Percentiles rank a stretch among this genome's conserved stretches.
Evolutionary conservation across 73 alveolate genomes (phyloP).

Genomic region (Symbiodinium natans): DNA sequence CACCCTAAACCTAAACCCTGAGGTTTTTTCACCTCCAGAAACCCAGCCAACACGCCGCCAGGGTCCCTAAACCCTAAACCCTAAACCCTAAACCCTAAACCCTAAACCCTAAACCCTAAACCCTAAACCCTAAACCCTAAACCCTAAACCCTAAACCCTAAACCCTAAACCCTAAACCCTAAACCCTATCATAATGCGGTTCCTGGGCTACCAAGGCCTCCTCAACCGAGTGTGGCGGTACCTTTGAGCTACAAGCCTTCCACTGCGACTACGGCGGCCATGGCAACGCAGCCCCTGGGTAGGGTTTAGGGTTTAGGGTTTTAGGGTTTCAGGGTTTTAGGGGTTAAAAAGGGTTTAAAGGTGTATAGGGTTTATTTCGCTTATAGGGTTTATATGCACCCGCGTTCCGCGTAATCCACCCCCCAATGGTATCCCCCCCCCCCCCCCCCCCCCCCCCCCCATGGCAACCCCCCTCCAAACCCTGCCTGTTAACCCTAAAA

Average conservation of each 20-base stretch:
- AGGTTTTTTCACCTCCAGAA: too few relatives aligned
- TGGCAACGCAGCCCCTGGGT: neutral
- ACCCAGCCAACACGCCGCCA: too few relatives aligned
- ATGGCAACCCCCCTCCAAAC: too few relatives aligned
- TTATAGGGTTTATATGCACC: too few relatives aligned
- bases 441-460: too few relatives aligned
- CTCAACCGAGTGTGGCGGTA: neutral
- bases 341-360: neutral
- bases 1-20: too few relatives aligned
- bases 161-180: neutral
- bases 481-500: too few relatives aligned
- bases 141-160: neutral
- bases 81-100: neutral
- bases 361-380: too few relatives aligned
- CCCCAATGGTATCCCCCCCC: too few relatives aligned
- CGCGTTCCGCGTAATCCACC: too few relatives aligned
- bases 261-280: neutral
- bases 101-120: neutral
- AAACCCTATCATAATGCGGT: neutral
- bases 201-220: neutral
- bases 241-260: neutral
- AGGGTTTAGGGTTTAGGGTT: neutral
- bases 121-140: neutral
- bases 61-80: too few relatives aligned
- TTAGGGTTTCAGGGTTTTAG: neutral